Conservation (phyloP, 441 rosid genomes). For the Brassica hybrid region DNA sequence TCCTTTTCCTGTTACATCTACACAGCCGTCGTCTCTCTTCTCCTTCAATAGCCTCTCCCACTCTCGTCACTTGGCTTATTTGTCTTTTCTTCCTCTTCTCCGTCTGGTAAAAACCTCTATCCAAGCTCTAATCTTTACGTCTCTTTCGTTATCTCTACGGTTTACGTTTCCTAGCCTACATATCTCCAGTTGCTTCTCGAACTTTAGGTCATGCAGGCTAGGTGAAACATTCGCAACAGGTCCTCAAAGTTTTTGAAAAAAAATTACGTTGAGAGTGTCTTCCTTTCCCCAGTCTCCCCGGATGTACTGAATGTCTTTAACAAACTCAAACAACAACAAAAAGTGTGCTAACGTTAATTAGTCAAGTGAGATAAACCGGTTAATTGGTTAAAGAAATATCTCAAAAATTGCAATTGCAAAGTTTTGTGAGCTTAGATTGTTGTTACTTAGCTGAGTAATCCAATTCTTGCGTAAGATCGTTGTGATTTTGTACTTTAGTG, state of each 20-base stretch:
- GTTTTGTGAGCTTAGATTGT: not conserved
- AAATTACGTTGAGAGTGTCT: not conserved
- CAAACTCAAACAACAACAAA: not conserved
- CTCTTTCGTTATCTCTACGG: constrained; percentile 9
- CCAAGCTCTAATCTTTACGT: not conserved
- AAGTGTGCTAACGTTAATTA: too few relatives aligned
- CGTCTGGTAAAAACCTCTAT: constrained; percentile 47
- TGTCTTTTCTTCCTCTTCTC: too few relatives aligned
- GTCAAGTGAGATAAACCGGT: too few relatives aligned
- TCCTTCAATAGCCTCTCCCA: not conserved
- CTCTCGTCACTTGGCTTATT: too few relatives aligned
- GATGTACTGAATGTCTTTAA: not conserved
- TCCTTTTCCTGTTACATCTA: not conserved
- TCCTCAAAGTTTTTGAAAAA: too few relatives aligned
- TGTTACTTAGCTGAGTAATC: not conserved
- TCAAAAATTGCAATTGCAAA: not conserved
- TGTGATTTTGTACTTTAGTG: not conserved
- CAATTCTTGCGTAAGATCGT: not conserved
- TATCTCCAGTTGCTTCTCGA: not conserved
- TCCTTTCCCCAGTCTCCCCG: too few relatives aligned
- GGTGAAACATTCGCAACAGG: too few relatives aligned
- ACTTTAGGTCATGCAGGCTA: not conserved
- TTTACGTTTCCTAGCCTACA: not conserved
- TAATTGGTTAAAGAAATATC: too few relatives aligned
- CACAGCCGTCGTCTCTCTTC: constrained; percentile 7